These are phyloP conservation scores for Schwanniomyces vanrijiae DNA, from an alignment of 805 yeast genomes.

Conservation along the genomic window DNA sequence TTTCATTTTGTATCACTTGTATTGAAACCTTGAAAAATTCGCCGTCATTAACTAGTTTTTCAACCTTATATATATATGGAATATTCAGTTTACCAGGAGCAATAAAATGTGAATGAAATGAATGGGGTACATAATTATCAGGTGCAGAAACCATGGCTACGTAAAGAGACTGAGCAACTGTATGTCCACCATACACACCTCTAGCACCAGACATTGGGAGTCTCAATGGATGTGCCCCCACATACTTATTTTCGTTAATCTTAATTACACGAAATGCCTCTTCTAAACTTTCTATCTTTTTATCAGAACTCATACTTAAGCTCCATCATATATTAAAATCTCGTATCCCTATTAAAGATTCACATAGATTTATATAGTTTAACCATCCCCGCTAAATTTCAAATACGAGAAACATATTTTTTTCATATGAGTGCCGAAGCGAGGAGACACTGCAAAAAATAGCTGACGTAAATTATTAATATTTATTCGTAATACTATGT, in stretches of 20 bases:
- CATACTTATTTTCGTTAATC: conserved; percentile 24
- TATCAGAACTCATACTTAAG: neutral
- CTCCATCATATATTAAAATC: neutral
- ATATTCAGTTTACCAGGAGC: conserved; percentile 48
- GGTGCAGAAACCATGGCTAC: conserved; percentile 55
- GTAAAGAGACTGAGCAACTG: conserved; percentile 62
- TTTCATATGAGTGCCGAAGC: neutral
- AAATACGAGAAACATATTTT: neutral
- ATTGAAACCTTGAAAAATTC: conserved; percentile 55
- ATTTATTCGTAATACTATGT: neutral
- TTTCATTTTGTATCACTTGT: conserved; percentile 52
- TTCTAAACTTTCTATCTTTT: conserved; percentile 20
- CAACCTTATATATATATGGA: conserved; percentile 55
- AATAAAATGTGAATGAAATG: conserved; percentile 64
- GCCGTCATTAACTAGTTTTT: conserved; percentile 50
- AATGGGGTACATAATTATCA: conserved; percentile 46
- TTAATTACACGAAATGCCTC: conserved; percentile 30
- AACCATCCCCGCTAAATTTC: neutral
- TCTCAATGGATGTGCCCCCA: conserved; percentile 34
- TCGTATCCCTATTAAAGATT: neutral
- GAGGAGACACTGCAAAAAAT: neutral
- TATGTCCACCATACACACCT: conserved; percentile 72
- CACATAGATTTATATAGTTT: neutral
- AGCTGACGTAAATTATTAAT: too few species aligned
- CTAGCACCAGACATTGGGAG: conserved; percentile 48